Conservation (phyloP, 148 eudicot species). For the Agrostemma githago region DNA sequence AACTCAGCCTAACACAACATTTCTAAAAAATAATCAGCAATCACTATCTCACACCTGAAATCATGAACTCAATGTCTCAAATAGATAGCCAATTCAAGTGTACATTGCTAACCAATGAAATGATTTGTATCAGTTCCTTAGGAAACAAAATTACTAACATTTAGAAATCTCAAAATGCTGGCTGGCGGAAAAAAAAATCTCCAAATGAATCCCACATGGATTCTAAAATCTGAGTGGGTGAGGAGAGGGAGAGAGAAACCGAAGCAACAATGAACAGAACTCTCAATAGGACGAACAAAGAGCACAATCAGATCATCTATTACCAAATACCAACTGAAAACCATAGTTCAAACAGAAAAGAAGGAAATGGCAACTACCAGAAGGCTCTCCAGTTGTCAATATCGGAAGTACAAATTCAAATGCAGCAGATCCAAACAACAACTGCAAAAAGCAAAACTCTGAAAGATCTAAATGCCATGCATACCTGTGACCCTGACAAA, state of each 20-base stretch:
- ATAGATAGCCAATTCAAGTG: conserved; percentile 16
- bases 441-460: not conserved
- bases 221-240: not conserved
- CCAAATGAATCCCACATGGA: not conserved
- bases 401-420: not conserved
- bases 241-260: not conserved
- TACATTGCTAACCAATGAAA: not conserved
- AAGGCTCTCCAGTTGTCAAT: not conserved
- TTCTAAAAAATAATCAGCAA: conserved; percentile 23
- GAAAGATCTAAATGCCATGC: conserved; percentile 17
- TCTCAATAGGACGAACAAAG: not conserved
- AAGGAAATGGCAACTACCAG: not conserved
- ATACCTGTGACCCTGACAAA: conserved; percentile 71
- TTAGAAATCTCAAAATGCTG: not conserved
- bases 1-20: conserved; percentile 14
- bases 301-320: not conserved
- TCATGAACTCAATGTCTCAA: conserved; percentile 15
- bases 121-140: not conserved
- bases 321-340: not conserved
- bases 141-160: not conserved
- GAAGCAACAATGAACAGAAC: not conserved
- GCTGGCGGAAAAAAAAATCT: not conserved
- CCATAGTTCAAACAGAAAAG: not conserved
- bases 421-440: not conserved
- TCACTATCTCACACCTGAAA: conserved; percentile 25